Conservation (phyloP, 176 grass and related monocot genomes). For the Carex kokanica region DNA sequence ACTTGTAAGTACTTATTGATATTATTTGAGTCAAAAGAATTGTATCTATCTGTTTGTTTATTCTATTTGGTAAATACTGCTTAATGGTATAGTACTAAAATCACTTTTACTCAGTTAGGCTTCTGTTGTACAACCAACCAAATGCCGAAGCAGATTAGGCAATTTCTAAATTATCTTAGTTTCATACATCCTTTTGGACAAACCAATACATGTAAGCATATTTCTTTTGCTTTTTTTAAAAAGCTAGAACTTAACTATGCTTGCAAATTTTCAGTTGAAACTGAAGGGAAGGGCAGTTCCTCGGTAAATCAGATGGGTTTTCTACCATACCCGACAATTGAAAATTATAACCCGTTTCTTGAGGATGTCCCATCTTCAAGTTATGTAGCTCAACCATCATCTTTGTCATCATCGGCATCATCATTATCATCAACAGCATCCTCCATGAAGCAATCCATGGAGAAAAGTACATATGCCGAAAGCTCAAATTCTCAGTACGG, state of each 20-base stretch:
- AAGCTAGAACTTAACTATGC: background rate
- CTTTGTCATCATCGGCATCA: conserved; percentile 1
- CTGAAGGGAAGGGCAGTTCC: conserved; percentile 1
- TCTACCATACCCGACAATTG: conserved; percentile 23
- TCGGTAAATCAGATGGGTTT: background rate
- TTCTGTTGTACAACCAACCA: background rate
- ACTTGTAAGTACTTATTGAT: conserved; percentile 36
- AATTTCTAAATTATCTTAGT: background rate
- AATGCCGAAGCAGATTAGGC: background rate
- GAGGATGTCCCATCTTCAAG: conserved; percentile 22
- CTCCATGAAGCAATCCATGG: conserved; percentile 7
- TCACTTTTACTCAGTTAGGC: background rate
- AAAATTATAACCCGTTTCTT: conserved; percentile 29
- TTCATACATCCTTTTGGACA: background rate
- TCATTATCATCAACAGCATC: conserved; percentile 8
- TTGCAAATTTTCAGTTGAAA: conserved; percentile 13
- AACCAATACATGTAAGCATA: background rate
- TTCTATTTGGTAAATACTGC: background rate
- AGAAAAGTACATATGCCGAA: conserved; percentile 6
- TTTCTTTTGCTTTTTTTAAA: background rate
- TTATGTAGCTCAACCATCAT: conserved; percentile 11
- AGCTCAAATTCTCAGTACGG: conserved; percentile 18
- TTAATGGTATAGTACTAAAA: background rate
- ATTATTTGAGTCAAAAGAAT: background rate
- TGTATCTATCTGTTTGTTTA: background rate